A percentile compares a stretch with the other conserved stretches of the same genome.
Conservation (phyloP, 371 early-diverging fungal species). For the Cladochytrium tenue region DNA sequence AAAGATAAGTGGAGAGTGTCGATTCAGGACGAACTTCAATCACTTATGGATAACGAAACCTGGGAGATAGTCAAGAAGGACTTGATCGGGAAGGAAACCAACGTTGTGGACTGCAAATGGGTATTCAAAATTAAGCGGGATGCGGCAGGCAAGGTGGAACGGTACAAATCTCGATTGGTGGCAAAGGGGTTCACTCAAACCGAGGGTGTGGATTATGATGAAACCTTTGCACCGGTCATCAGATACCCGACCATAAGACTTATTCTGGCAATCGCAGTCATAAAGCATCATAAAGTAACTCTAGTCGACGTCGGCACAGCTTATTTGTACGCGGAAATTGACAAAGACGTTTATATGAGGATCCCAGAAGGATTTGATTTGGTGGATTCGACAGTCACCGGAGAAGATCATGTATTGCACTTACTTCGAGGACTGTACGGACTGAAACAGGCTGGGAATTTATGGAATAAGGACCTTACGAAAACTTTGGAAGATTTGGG, state of each 20-base stretch:
- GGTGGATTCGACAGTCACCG: background rate
- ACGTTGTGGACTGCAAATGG: constrained; percentile 24
- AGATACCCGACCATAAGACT: constrained; percentile 24
- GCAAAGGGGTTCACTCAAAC: too few species aligned
- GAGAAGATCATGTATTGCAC: background rate
- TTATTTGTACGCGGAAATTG: constrained; percentile 35
- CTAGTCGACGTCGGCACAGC: constrained; percentile 40
- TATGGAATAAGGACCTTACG: constrained; percentile 31
- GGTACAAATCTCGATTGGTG: constrained; percentile 41
- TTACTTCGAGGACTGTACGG: constrained; percentile 26
- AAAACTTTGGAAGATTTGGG: constrained; percentile 2
- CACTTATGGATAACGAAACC: constrained; percentile 17
- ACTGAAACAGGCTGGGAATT: constrained; percentile 29
- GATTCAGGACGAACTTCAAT: too few species aligned
- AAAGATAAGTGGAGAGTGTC: too few species aligned
- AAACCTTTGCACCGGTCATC: too few species aligned
- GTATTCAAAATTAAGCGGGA: constrained; percentile 29
- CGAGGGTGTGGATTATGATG: too few species aligned
- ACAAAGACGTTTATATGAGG: constrained; percentile 36
- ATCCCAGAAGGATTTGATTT: too few species aligned
- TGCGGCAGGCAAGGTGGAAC: constrained; percentile 11
- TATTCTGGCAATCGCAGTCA: constrained; percentile 28
- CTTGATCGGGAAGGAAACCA: background rate
- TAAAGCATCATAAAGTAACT: constrained; percentile 17
- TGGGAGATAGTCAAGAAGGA: constrained; percentile 24